Evolutionary conservation across 495 filamentous ascomycete genomes (phyloP).

Genomic region (Annulohypoxylon nitens): DNA sequence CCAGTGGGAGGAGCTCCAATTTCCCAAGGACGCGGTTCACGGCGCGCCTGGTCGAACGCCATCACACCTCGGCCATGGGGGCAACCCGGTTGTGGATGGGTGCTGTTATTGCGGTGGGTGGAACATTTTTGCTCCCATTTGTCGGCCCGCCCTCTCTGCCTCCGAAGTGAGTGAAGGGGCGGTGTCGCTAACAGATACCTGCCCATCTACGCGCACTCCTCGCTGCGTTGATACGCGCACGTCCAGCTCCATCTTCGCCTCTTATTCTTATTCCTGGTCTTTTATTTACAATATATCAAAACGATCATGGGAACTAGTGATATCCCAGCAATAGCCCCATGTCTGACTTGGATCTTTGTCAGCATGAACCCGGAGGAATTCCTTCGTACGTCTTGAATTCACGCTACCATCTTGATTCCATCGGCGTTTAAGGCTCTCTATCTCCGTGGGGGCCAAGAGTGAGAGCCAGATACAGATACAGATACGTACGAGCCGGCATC

Average conservation of each 20-base stretch:
- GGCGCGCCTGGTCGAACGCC: constrained; percentile 28
- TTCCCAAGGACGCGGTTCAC: constrained; percentile 44
- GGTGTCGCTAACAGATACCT: constrained; percentile 40
- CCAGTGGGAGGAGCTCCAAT: constrained; percentile 39
- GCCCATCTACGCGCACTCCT: constrained; percentile 10
- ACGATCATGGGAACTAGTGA: constrained; percentile 13
- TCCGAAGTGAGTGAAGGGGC: constrained; percentile 30
- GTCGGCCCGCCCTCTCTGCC: constrained; percentile 6
- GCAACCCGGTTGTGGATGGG: constrained; percentile 27
- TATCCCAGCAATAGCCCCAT: not conserved
- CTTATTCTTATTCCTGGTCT: constrained; percentile 7
- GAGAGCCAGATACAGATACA: constrained; percentile 1
- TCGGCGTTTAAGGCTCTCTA: constrained; percentile 26
- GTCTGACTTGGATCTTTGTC: not conserved
- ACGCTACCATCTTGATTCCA: constrained; percentile 9
- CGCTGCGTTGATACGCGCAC: constrained; percentile 13
- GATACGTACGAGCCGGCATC: constrained; percentile 8
- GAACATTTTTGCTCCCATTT: not conserved
- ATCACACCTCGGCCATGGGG: constrained; percentile 28
- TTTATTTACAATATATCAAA: not conserved
- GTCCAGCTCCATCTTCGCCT: constrained; percentile 8
- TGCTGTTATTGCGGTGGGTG: constrained; percentile 22
- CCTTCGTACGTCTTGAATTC: constrained; percentile 4
- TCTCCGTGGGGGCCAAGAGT: constrained; percentile 21
- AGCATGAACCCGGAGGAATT: not conserved